Evolutionary conservation across 331 rosid species (phyloP).

Genomic region (Saraca asoca): DNA sequence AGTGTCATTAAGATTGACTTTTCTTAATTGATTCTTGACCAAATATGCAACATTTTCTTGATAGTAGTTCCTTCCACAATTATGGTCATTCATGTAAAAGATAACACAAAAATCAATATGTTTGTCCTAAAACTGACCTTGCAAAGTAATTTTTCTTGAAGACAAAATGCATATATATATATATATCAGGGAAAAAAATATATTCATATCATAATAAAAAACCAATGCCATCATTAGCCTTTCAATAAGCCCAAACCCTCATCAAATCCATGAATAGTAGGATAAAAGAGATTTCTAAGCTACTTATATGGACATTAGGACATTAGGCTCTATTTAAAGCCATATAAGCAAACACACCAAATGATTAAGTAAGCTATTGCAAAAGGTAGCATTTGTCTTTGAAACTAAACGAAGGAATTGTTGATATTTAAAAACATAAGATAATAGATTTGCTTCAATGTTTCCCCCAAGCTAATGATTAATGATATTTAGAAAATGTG

Average conservation of each 20-base stretch:
- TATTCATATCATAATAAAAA: not conserved
- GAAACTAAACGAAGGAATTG: no score
- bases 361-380: no score
- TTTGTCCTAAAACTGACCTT: conserved; percentile 77
- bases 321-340: no score
- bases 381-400: no score
- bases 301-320: no score
- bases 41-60: conserved; percentile 74
- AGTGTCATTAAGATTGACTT: conserved; percentile 75
- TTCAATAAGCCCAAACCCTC: conserved; percentile 50
- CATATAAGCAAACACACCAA: no score
- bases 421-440: no score
- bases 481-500: no score
- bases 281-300: no score
- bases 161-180: conserved; percentile 23
- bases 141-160: conserved; percentile 79
- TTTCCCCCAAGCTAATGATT: no score
- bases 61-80: conserved; percentile 73
- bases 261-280: no score
- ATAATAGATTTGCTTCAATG: no score
- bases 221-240: not conserved
- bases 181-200: not conserved
- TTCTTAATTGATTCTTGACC: conserved; percentile 74
- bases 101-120: conserved; percentile 72
- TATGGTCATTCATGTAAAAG: conserved; percentile 72